A percentile compares a stretch with the other conserved stretches of the same genome.
phyloP scores from a whole-genome alignment of 2,329 filamentous ascomycete species.

The Polytolypa hystricis region DNA sequence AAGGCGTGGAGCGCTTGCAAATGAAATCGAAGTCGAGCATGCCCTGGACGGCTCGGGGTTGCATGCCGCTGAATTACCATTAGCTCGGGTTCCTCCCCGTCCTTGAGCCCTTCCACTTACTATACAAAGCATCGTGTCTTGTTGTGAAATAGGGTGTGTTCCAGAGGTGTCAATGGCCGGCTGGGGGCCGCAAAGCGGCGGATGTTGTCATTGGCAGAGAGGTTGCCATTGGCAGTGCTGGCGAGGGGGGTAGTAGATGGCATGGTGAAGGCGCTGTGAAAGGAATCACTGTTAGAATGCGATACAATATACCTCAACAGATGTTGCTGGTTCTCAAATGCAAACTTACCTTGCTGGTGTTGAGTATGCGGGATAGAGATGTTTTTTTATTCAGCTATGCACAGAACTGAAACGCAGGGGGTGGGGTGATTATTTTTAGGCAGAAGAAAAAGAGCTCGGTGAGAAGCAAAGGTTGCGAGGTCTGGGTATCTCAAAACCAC shows the following conservation, averaged over 20 bases:
- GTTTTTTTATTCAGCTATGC: too few relatives aligned
- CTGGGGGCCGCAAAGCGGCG: constrained; percentile 88
- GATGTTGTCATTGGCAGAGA: constrained; percentile 96
- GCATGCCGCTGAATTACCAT: constrained; percentile 57
- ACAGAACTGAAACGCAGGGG: constrained; percentile 6
- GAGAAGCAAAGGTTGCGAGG: constrained; percentile 13
- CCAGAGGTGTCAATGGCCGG: constrained; percentile 78
- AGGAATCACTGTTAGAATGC: constrained; percentile 1
- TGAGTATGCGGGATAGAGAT: too few relatives aligned
- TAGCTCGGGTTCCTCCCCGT: constrained; percentile 16
- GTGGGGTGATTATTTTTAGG: constrained; percentile 9
- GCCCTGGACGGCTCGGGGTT: constrained; percentile 83
- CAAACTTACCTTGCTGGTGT: too few relatives aligned
- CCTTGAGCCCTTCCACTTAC: constrained; percentile 47
- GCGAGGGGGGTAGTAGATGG: constrained; percentile 40
- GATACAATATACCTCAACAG: too few relatives aligned
- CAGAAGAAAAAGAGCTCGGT: constrained; percentile 11
- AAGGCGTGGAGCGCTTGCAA: constrained; percentile 95
- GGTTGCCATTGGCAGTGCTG: constrained; percentile 41
- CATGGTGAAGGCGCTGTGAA: constrained; percentile 41
- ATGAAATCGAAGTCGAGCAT: constrained; percentile 99
- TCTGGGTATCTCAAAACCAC: too few relatives aligned
- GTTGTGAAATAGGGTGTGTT: constrained; percentile 91
- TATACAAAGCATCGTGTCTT: constrained; percentile 99
- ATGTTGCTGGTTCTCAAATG: too few relatives aligned